Evolutionary conservation across 75 land plant species (phyloP), one percentile per base, ranked within the genome.

Genomic region (Cunninghamia lanceolata): DNA sequence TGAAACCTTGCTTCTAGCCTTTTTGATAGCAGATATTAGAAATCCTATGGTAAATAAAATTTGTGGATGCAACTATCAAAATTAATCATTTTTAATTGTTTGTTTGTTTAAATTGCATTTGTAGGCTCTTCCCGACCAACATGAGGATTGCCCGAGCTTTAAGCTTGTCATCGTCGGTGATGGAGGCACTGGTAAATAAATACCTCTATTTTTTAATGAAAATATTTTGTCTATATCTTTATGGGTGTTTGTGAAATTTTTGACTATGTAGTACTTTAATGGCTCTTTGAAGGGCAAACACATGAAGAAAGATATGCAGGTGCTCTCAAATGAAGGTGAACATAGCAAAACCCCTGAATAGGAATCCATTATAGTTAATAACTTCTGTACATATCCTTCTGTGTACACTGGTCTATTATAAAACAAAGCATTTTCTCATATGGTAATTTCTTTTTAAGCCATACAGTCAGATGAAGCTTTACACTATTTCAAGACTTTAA

Each of bases 161-260:
- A 94, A 94, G 91, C 92, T 94, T 34, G 95, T 94, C 35, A 93
- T 94, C 10, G 95, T 94, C 21, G 95, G 95, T 25, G 95, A 94
- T 84, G 95, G 95, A 35, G 95, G 95, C 45, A 94, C 95, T 43
- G 95, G 95, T 94, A 75, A 36, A n/a, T 34, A 19, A 38, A 9
- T 39, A 3, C 9, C 28, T 80, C 14, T 19, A 1, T 19, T 38
- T 17, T 38, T 77, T 15, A 17, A 34, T 0, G 15, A 25, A 0
- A 3, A 25, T 35, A 2, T 11, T 10, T 15, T 77, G 36, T 77
- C 3, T 35, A 15, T 77, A 25, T 79, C 14, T 79, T 79, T 79
- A 36, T 14, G 32, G 14, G 16, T 6, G 35, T 34, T 76, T n/a
- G n/a, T n/a, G n/a, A n/a, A n/a, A 63, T 63, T 63, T 63, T 5